These are phyloP conservation scores for Grifola frondosa DNA, from an alignment of 1,284 basidiomycete genomes.

Conservation along the genomic window DNA sequence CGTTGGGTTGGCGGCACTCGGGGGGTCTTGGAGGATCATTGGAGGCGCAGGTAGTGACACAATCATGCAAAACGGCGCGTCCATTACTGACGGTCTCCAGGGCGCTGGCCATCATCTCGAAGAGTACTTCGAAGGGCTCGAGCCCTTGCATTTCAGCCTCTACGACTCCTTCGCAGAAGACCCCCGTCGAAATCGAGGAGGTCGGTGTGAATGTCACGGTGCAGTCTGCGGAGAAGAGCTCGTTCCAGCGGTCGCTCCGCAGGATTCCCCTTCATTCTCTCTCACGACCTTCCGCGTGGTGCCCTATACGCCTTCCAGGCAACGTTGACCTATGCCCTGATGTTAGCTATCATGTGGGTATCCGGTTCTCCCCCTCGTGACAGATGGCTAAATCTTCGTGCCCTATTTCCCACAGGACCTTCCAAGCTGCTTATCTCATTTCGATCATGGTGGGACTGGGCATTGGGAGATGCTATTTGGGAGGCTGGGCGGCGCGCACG, in stretches of 20 bases:
- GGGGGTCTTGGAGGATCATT: constrained; percentile 49
- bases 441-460: constrained; percentile 62
- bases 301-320: constrained; percentile 56
- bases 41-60: constrained; percentile 55
- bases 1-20: constrained; percentile 62
- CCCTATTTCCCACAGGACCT: constrained; percentile 57
- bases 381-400: constrained; percentile 5
- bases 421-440: constrained; percentile 67
- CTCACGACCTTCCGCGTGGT: constrained; percentile 65
- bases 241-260: constrained; percentile 15
- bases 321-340: constrained; percentile 56
- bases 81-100: background rate
- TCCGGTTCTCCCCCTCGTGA: background rate
- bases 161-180: constrained; percentile 8
- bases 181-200: constrained; percentile 12
- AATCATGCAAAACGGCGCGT: background rate
- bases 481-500: constrained; percentile 37
- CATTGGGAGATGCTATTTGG: constrained; percentile 70
- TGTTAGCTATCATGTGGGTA: constrained; percentile 73
- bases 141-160: too few relatives aligned
- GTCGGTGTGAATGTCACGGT: constrained; percentile 11
- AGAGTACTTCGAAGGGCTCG: background rate
- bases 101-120: constrained; percentile 7
- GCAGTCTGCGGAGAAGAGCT: constrained; percentile 3
- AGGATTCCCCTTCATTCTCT: constrained; percentile 53